Evolutionary conservation across 202 grass and related monocot species (phyloP).

Genomic region (Carex arenaria): DNA sequence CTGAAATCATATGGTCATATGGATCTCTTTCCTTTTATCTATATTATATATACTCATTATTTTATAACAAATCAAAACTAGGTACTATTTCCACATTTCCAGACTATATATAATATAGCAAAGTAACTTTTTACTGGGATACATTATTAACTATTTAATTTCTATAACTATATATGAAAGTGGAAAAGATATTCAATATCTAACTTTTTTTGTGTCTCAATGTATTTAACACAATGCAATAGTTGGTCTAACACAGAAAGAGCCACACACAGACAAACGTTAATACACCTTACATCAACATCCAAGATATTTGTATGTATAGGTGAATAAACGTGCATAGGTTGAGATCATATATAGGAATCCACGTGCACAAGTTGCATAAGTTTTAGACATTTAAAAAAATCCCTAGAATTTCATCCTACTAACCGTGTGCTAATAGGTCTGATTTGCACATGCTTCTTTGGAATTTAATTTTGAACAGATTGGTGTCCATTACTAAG

Average conservation of each 20-base stretch:
- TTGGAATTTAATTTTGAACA: neutral
- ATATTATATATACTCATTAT: constrained; percentile 12
- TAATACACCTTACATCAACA: neutral
- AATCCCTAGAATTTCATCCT: neutral
- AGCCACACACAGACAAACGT: neutral
- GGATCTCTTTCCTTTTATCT: constrained; percentile 40
- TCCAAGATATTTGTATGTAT: neutral
- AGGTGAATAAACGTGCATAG: neutral
- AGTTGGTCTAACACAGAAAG: neutral
- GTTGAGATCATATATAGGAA: neutral
- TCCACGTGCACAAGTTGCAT: neutral
- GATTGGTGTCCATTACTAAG: neutral
- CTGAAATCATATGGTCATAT: constrained; percentile 54
- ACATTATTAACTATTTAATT: neutral
- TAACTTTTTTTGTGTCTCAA: neutral
- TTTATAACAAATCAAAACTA: neutral
- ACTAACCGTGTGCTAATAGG: neutral
- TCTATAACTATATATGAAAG: neutral
- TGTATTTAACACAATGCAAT: neutral
- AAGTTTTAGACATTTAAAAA: neutral
- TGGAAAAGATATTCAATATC: neutral
- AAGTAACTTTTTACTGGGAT: neutral
- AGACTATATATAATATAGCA: neutral
- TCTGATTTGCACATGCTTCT: neutral
- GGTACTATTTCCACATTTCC: neutral